Evolutionary conservation across 176 grass and related monocot species (phyloP).

Genomic region (Melocanna baccifera): DNA sequence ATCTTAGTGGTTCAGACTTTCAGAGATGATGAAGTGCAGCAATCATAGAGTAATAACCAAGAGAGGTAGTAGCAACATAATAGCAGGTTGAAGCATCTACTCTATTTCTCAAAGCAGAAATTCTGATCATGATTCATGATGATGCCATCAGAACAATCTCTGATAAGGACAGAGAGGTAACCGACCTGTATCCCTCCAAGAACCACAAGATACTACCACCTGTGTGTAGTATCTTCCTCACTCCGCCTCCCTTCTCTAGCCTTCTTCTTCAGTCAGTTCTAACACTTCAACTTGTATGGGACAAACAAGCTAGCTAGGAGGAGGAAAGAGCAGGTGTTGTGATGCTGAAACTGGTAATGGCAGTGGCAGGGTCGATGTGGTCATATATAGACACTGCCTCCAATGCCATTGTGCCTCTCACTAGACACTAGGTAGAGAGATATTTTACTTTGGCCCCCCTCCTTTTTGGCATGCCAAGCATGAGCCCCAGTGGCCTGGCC

Average conservation of each 20-base stretch:
- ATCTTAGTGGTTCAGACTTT: not conserved
- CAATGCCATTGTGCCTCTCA: slow-evolving; percentile 20
- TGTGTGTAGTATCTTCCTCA: not conserved
- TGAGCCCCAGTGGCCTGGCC: slow-evolving; percentile 41
- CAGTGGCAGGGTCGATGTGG: not conserved
- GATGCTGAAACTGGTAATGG: slow-evolving; percentile 23
- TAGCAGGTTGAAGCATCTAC: not conserved
- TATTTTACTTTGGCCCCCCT: slow-evolving; percentile 25
- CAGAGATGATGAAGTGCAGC: not conserved
- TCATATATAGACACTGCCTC: slow-evolving; percentile 44
- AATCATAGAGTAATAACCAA: not conserved
- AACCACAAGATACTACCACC: not conserved
- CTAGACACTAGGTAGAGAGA: slow-evolving; percentile 32
- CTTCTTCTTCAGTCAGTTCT: not conserved
- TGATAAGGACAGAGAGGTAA: not conserved
- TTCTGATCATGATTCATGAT: slow-evolving; percentile 1
- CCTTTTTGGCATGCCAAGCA: slow-evolving; percentile 65
- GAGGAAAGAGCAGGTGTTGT: not conserved
- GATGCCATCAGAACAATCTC: not conserved
- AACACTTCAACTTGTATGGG: not conserved
- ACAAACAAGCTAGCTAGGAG: not conserved
- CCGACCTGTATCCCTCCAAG: slow-evolving; percentile 28
- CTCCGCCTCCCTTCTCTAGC: not conserved
- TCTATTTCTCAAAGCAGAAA: not conserved
- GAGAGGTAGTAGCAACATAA: not conserved